Base-by-base conservation (phyloP, 805 yeast genomes). In the Kodamaea kakaduensis region DNA sequence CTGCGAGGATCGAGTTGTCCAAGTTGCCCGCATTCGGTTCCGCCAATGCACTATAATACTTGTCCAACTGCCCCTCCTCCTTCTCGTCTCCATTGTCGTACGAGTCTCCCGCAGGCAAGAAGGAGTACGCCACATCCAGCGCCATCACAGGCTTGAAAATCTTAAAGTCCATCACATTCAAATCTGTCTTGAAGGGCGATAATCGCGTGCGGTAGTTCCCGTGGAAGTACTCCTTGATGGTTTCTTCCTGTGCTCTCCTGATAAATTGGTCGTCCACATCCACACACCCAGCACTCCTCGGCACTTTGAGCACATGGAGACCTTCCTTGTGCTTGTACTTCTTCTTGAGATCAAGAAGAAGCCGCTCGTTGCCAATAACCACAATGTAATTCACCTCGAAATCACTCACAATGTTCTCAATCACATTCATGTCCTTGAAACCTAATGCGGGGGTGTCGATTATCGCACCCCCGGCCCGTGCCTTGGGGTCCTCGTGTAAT, bases 181-280 rank as follows among this genome's bases (percentile, higher is more conserved):
- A 78, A 15, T 88, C 86, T 1, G 87, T 75, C 4, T 94, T 84
- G 57, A 80, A 89, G 2, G 99, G 97, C 13, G 94, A 81, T 35
- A 93, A 67, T 4, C 79, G 75, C 4, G 77, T 71, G 29, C 70
- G 70, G 13, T 70, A 59, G 5, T 74, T 73, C 2, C 98, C 98
- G 52, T 93, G 87, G 50, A 93, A 93, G 57, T 93, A 93, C 51
- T 89, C 94, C 52, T 78, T 78, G 36, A 90, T 87, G 4, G 81
- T 67, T 26, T 76, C 71, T 48, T 88, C 86, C 56, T 90, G 97
- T 15, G 73, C 36, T 23, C 80, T 75, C 50, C 97, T 70, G 23
- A 70, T 65, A 52, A 68, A 87, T 9, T 75, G 65, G 36, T 81
- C 90, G 40, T 83, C 90, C 18, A 75, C 69, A 19, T 84, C 85